Evolutionary conservation across 768 basidiomycete genomes (phyloP).

Genomic region (Psilocybe subaeruginosa): DNA sequence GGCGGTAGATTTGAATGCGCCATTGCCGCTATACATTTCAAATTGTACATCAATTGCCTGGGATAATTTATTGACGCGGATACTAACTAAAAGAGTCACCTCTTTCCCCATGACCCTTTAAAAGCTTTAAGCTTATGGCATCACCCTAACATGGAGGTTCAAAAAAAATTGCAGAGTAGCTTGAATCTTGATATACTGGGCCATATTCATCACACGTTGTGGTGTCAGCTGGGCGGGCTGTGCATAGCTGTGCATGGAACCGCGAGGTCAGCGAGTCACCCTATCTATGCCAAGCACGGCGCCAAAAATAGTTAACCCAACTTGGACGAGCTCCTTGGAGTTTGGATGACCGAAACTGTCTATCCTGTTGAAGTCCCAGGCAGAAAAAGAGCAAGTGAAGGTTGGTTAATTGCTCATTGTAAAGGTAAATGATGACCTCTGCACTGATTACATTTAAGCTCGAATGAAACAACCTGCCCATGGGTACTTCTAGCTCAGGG

Average conservation of each 20-base stretch:
- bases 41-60: conserved; percentile 2
- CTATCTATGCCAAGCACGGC: conserved; percentile 2
- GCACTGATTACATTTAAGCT: neutral
- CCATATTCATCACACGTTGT: neutral
- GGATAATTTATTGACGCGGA: conserved; percentile 2
- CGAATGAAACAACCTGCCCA: too few species aligned
- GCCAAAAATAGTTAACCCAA: neutral
- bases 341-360: neutral
- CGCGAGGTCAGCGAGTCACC: neutral
- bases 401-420: neutral
- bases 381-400: neutral
- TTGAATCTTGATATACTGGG: neutral
- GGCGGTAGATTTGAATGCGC: conserved; percentile 23
- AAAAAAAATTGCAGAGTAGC: neutral
- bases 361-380: neutral
- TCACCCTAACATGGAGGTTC: neutral
- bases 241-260: neutral
- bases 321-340: neutral
- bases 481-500: neutral
- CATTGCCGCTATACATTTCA: conserved; percentile 8
- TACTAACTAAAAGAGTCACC: neutral
- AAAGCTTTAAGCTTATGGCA: neutral
- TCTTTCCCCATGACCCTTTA: conserved; percentile 1
- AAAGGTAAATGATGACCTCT: neutral
- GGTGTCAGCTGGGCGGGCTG: neutral